A percentile compares a stretch with the other conserved stretches of the same genome.
phyloP scores from a whole-genome alignment of 129 eudicot genomes.

The Flaveria bidentis region DNA sequence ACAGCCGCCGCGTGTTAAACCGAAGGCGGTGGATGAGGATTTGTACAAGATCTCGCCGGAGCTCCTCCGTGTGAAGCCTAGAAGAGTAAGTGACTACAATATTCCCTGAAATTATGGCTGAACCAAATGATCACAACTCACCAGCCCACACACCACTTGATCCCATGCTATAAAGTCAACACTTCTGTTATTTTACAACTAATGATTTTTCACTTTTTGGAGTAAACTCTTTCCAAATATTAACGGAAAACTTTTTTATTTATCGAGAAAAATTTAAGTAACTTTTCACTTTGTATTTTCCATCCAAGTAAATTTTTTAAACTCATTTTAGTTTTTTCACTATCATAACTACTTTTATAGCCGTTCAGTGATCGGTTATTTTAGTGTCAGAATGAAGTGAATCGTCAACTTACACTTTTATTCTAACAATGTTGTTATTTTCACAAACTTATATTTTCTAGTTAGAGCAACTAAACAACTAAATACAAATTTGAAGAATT shows the following conservation, averaged over 20 bases:
- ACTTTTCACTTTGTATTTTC: too few species aligned
- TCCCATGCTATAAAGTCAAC: constrained; percentile 19
- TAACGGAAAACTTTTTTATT: neutral
- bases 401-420: too few species aligned
- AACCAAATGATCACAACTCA: constrained; percentile 13
- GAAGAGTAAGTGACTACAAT: constrained; percentile 43
- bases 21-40: constrained; percentile 82
- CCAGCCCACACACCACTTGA: constrained; percentile 18
- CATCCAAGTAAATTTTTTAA: too few species aligned
- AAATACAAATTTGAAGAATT: too few species aligned
- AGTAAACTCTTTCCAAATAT: neutral
- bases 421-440: too few species aligned
- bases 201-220: neutral
- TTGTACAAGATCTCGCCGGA: constrained; percentile 87
- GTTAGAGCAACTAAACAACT: too few species aligned
- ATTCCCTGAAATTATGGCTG: constrained; percentile 10
- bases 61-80: constrained; percentile 60
- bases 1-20: neutral
- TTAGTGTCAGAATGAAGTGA: too few species aligned
- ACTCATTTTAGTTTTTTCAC: too few species aligned
- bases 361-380: too few species aligned
- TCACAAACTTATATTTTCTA: too few species aligned
- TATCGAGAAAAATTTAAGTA: too few species aligned
- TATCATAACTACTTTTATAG: too few species aligned
- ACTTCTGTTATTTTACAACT: constrained; percentile 3